Conservation (phyloP, 257 asterid genomes). For the Petrea volubilis region DNA sequence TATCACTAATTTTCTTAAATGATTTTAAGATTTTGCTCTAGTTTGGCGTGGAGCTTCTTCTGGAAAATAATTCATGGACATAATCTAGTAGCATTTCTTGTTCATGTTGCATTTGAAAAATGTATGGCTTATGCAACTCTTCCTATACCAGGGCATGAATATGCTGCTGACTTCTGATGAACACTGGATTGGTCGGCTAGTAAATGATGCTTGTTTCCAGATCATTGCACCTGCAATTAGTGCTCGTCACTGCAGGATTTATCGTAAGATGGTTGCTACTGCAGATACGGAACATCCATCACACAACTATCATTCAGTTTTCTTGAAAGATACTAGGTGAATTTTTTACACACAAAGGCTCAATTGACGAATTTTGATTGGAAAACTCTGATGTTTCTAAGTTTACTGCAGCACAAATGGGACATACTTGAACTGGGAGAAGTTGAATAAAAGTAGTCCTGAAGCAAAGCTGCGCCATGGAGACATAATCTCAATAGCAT, state of each 20-base stretch:
- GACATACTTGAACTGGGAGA: slow-evolving; percentile 84
- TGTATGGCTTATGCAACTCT: slow-evolving; percentile 27
- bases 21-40: no score
- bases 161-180: slow-evolving; percentile 73
- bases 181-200: slow-evolving; percentile 89
- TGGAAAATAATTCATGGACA: background rate
- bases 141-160: slow-evolving; percentile 67
- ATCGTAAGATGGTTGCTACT: slow-evolving; percentile 47
- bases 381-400: slow-evolving; percentile 36
- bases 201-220: slow-evolving; percentile 72
- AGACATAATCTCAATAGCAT: slow-evolving; percentile 86
- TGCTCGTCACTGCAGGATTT: slow-evolving; percentile 84
- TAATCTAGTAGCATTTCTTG: background rate
- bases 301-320: slow-evolving; percentile 42
- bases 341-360: slow-evolving; percentile 13
- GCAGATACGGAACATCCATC: slow-evolving; percentile 45
- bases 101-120: background rate
- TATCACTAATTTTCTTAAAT: no score
- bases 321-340: slow-evolving; percentile 91
- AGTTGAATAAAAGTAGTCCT: slow-evolving; percentile 65
- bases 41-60: no score
- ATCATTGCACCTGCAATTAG: slow-evolving; percentile 78
- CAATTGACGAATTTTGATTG: slow-evolving; percentile 16
- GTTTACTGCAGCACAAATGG: slow-evolving; percentile 87
- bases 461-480: slow-evolving; percentile 81